Evolutionary conservation across 805 yeast species (phyloP), one percentile per base, ranked within the genome.

Genomic region (Blastobotrys mokoenaii): DNA sequence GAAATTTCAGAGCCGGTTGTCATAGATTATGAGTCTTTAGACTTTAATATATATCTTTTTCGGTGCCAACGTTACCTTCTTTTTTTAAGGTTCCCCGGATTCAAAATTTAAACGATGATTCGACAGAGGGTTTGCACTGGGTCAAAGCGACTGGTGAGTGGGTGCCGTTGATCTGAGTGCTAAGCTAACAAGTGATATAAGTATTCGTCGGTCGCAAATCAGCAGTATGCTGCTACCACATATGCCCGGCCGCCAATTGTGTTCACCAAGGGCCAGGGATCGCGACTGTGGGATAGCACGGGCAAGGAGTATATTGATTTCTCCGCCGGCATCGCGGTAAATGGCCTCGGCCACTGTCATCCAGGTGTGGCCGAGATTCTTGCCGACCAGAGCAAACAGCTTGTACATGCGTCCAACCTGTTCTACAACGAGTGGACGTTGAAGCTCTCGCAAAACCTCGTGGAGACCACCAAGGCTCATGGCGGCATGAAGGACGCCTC

Each of bases 261-360:
- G 14, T 71, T 90, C 46, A 79, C 82, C 41, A 82, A 80, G 49
- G 98, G 96, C 31, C 65, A 78, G 54, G 96, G 95, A 15, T 77
- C 88, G n/a, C 70, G 71, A 44, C 62, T 93, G 45, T 88, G 80
- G 71, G 98, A 93, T 63, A 65, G 82, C 41, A 87, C 85, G 55
- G 82, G 83, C 49, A 62, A 64, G 40, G 74, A 82, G 60, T 93
- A 82, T 59, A 72, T 93, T 42, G 98, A 93, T 61, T 90, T 93
- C 65, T 81, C 90, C 1, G 88, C 97, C 1, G 98, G 98, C 44
- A 90, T 93, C 54, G 97, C 98, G 1, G 98, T 93, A 12, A 90
- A 96, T n/a, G 82, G 85, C 1, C 69, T 93, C 51, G 98, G 98
- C 2, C 97, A 93, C 60, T 70, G 88, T 20, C 75, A 93, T 55